Conservation (phyloP, 176 grass and related monocot species). For the Oryza meyeriana region DNA sequence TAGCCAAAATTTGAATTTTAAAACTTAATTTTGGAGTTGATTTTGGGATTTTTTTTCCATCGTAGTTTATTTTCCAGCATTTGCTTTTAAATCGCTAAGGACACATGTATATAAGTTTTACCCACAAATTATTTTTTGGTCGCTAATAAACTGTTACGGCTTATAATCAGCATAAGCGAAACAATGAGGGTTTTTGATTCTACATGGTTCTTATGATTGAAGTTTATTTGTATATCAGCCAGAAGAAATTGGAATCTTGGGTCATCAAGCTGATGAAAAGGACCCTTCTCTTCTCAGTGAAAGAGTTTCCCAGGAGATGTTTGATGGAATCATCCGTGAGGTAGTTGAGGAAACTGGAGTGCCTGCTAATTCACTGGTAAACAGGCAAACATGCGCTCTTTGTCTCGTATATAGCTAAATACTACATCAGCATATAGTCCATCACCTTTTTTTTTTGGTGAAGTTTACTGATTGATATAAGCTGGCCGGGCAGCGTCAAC, state of each 20-base stretch:
- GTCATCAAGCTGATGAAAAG: conserved; percentile 50
- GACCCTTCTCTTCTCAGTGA: conserved; percentile 33
- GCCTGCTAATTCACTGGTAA: conserved; percentile 74
- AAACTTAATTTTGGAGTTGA: too few species aligned
- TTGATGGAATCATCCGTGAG: conserved; percentile 88
- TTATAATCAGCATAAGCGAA: too few species aligned
- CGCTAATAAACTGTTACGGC: too few species aligned
- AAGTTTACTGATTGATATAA: not conserved
- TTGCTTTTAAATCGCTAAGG: too few species aligned
- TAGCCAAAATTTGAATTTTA: too few species aligned
- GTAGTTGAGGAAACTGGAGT: conserved; percentile 98
- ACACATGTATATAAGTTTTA: too few species aligned
- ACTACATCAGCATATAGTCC: not conserved
- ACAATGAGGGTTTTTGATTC: too few species aligned
- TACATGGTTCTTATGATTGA: conserved; percentile 11
- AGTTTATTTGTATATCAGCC: conserved; percentile 53
- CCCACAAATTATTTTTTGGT: too few species aligned
- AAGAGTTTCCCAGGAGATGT: conserved; percentile 77
- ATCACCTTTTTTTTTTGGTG: not conserved
- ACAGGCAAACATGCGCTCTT: not conserved
- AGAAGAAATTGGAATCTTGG: conserved; percentile 78
- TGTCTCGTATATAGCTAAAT: not conserved
- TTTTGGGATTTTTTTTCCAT: too few species aligned
- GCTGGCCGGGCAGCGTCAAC: not conserved
- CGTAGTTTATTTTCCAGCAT: too few species aligned